These are phyloP conservation scores for Ophiostoma sp. DNA, from an alignment of 2,329 filamentous ascomycete genomes.

Conservation along the genomic window DNA sequence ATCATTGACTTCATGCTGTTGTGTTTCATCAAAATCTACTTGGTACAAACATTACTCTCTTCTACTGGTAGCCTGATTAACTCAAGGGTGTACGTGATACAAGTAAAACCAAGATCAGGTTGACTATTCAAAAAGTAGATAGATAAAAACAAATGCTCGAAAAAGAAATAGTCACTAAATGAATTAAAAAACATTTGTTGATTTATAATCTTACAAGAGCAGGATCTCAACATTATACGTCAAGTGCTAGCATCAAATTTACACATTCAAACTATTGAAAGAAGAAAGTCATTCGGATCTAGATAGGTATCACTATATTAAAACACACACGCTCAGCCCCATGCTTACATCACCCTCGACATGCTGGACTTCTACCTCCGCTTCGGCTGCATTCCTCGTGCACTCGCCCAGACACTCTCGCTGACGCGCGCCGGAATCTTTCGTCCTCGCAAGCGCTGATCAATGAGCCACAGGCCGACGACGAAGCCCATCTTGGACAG, in stretches of 20 bases:
- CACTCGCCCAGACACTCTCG: constrained; percentile 72
- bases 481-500: constrained; percentile 69
- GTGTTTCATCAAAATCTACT: too few relatives aligned
- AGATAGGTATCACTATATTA: neutral
- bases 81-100: too few relatives aligned
- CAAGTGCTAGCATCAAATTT: too few relatives aligned
- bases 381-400: constrained; percentile 38
- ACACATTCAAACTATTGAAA: neutral
- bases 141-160: too few relatives aligned
- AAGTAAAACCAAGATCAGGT: too few relatives aligned
- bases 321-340: neutral
- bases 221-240: too few relatives aligned
- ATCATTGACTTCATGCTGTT: too few relatives aligned
- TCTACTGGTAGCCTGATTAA: too few relatives aligned
- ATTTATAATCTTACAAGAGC: too few relatives aligned
- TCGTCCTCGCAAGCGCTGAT: constrained; percentile 71
- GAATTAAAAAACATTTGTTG: neutral
- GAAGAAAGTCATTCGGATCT: neutral
- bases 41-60: too few relatives aligned
- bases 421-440: constrained; percentile 68
- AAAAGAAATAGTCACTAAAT: neutral
- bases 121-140: too few relatives aligned
- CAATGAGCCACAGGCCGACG: constrained; percentile 75
- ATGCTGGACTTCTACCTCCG: neutral
- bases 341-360: too few relatives aligned